A percentile compares a stretch with the other conserved stretches of the same genome.
Evolutionary conservation across 768 basidiomycete species (phyloP).

Genomic region (Phlebiopsis gigantea): DNA sequence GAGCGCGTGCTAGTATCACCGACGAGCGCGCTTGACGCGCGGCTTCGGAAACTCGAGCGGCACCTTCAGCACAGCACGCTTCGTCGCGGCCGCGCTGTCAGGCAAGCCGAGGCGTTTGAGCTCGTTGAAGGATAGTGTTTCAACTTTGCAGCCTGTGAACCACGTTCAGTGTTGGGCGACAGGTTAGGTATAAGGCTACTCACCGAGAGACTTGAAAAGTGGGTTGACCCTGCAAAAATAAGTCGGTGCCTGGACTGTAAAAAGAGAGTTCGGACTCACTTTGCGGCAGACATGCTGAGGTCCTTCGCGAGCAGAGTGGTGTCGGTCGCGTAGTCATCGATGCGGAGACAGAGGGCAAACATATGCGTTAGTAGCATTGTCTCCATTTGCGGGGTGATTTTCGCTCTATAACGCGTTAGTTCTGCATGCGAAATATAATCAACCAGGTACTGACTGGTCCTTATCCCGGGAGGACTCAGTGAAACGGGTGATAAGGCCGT

Average conservation of each 20-base stretch:
- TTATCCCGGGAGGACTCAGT: constrained; percentile 70
- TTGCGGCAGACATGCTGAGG: constrained; percentile 54
- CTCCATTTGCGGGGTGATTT: constrained; percentile 63
- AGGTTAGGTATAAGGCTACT: constrained; percentile 11
- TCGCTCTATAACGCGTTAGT: constrained; percentile 11
- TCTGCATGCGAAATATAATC: neutral
- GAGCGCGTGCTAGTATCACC: constrained; percentile 5
- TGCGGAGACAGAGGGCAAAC: constrained; percentile 72
- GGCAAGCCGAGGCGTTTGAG: constrained; percentile 66
- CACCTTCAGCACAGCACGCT: constrained; percentile 66
- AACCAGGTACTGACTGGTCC: constrained; percentile 42
- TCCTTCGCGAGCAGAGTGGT: constrained; percentile 65
- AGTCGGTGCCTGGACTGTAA: neutral
- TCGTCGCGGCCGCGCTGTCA: constrained; percentile 53
- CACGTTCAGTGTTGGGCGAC: constrained; percentile 1
- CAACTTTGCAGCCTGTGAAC: constrained; percentile 64
- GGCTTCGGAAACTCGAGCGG: constrained; percentile 83
- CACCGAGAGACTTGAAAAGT: constrained; percentile 75
- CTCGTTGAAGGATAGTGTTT: constrained; percentile 51
- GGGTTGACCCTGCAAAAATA: constrained; percentile 42
- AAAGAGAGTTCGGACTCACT: constrained; percentile 43
- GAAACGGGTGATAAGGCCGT: constrained; percentile 74
- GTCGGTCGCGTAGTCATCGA: constrained; percentile 77
- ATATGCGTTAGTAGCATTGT: constrained; percentile 72
- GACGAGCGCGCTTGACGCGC: constrained; percentile 28